phyloP scores from a whole-genome alignment of 306 rosid species.

The Prunus mira region DNA sequence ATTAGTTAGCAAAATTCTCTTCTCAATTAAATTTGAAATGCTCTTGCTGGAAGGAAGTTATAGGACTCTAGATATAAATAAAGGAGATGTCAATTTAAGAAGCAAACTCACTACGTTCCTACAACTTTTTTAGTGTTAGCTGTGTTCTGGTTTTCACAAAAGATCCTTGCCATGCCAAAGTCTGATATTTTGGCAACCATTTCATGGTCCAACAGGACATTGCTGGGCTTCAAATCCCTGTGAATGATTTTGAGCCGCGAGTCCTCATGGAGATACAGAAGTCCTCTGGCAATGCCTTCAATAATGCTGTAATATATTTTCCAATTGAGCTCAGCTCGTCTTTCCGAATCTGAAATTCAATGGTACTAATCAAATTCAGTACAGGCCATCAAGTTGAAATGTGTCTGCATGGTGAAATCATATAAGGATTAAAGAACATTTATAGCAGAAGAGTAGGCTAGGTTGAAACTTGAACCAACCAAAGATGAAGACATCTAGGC shows the following conservation, averaged over 20 bases:
- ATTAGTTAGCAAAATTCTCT: neutral
- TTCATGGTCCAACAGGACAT: constrained; percentile 46
- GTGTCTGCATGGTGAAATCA: neutral
- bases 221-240: constrained; percentile 55
- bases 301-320: constrained; percentile 36
- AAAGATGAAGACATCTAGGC: constrained; percentile 55
- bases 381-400: neutral
- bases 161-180: constrained; percentile 60
- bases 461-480: constrained; percentile 29
- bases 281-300: constrained; percentile 42
- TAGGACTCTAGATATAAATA: too few species aligned
- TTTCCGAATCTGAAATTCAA: constrained; percentile 32
- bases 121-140: constrained; percentile 55
- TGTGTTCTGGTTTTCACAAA: constrained; percentile 41
- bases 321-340: constrained; percentile 44
- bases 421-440: neutral
- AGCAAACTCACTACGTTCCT: constrained; percentile 50
- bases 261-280: constrained; percentile 58
- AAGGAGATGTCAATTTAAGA: neutral
- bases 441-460: neutral
- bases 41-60: neutral
- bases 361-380: neutral
- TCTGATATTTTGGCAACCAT: constrained; percentile 54
- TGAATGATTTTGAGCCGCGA: constrained; percentile 51
- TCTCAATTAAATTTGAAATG: neutral